Percentiles rank a stretch among this genome's conserved stretches.
phyloP scores from a whole-genome alignment of 2,329 filamentous ascomycete genomes.

The Fusarium setosum region DNA sequence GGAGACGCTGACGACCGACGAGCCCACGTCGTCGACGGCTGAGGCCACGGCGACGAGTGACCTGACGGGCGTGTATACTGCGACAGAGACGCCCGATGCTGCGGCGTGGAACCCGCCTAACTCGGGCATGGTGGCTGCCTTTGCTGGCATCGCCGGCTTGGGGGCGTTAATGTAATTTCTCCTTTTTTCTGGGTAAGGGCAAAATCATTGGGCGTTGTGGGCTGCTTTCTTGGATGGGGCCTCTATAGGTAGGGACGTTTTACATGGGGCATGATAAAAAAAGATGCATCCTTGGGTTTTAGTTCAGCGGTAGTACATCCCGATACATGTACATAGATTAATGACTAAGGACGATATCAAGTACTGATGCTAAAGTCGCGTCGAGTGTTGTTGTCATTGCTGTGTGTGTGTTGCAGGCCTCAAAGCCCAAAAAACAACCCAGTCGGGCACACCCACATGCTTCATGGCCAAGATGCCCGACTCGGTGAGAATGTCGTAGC shows the following conservation, averaged over 20 bases:
- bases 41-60: slow-evolving; percentile 29
- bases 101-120: slow-evolving; percentile 26
- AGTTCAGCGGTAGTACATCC: too few relatives aligned
- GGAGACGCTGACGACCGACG: slow-evolving; percentile 40
- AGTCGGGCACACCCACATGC: background rate
- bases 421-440: background rate
- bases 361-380: too few relatives aligned
- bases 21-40: slow-evolving; percentile 35
- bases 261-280: too few relatives aligned
- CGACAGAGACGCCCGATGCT: slow-evolving; percentile 48
- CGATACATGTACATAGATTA: too few relatives aligned
- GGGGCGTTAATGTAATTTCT: background rate
- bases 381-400: too few relatives aligned
- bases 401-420: background rate
- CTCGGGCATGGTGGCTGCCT: slow-evolving; percentile 7
- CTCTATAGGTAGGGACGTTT: background rate
- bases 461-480: background rate
- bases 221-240: background rate
- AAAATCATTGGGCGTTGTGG: background rate
- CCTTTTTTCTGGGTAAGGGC: background rate
- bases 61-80: slow-evolving; percentile 49
- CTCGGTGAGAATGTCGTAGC: too few relatives aligned
- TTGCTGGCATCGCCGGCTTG: slow-evolving; percentile 22
- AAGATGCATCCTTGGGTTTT: too few relatives aligned
- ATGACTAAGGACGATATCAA: background rate